These are phyloP conservation scores for Inosperma sp. DNA, from an alignment of 768 basidiomycete species.

Conservation along the genomic window DNA sequence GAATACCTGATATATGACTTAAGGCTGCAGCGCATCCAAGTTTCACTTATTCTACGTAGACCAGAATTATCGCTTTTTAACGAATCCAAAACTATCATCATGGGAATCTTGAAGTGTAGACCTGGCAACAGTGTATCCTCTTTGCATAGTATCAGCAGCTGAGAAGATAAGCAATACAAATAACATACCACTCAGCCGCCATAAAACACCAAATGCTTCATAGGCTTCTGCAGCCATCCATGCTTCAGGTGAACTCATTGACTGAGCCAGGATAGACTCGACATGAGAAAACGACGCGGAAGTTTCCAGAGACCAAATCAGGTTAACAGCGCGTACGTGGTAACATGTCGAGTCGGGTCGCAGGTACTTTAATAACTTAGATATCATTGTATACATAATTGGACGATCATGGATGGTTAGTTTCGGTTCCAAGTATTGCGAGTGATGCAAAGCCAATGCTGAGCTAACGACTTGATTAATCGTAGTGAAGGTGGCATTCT, in stretches of 20 bases:
- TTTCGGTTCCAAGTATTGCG: conserved; percentile 46
- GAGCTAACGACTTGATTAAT: conserved; percentile 61
- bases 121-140: conserved; percentile 83
- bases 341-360: conserved; percentile 60
- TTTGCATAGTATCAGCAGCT: conserved; percentile 25
- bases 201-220: conserved; percentile 89
- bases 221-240: conserved; percentile 52
- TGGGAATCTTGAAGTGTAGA: conserved; percentile 74
- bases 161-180: neutral
- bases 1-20: conserved; percentile 84
- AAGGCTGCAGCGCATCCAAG: conserved; percentile 95
- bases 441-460: conserved; percentile 51
- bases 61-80: conserved; percentile 71
- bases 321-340: conserved; percentile 73
- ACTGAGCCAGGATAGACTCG: conserved; percentile 74
- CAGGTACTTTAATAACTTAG: conserved; percentile 70
- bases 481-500: conserved; percentile 62
- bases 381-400: conserved; percentile 58
- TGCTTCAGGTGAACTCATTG: conserved; percentile 54
- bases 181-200: conserved; percentile 76
- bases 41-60: conserved; percentile 78
- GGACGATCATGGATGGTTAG: conserved; percentile 51
- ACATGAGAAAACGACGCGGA: conserved; percentile 55
- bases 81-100: conserved; percentile 84
- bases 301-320: conserved; percentile 78